Evolutionary conservation across 805 yeast genomes (phyloP).

Genomic region (Blastobotrys americana): DNA sequence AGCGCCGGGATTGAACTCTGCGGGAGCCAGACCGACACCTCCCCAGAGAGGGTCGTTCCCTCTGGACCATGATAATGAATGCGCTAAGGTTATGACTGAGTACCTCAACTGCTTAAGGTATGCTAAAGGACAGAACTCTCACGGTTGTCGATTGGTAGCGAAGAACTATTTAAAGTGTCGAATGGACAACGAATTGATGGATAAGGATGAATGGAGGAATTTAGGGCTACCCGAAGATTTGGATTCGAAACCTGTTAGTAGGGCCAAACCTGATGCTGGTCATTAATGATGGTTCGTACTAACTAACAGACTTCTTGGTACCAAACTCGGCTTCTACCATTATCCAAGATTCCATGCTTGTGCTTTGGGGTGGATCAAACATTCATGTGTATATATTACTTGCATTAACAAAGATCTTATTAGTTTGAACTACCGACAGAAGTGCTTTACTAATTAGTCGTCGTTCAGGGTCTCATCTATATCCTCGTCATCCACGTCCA

Average conservation of each 20-base stretch:
- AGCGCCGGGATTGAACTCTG: constrained; percentile 24
- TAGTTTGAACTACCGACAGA: too few relatives aligned
- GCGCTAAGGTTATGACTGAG: constrained; percentile 63
- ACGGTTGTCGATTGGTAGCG: constrained; percentile 82
- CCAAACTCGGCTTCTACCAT: too few relatives aligned
- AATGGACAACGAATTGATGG: constrained; percentile 73
- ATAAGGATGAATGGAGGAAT: constrained; percentile 49
- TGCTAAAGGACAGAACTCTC: constrained; percentile 76
- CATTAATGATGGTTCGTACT: too few relatives aligned
- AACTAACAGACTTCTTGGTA: too few relatives aligned
- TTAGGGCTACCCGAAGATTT: constrained; percentile 55
- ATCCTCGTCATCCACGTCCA: constrained; percentile 3
- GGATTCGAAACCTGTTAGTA: too few relatives aligned
- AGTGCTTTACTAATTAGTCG: too few relatives aligned
- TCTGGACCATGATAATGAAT: constrained; percentile 80
- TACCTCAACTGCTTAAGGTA: constrained; percentile 73
- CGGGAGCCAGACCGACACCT: constrained; percentile 58
- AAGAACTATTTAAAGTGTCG: constrained; percentile 76
- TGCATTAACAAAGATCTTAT: too few relatives aligned
- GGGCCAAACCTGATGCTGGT: too few relatives aligned
- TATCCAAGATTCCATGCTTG: too few relatives aligned
- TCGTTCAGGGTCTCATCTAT: too few relatives aligned
- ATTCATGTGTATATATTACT: too few relatives aligned
- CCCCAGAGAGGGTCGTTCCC: constrained; percentile 98
- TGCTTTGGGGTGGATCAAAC: too few relatives aligned